Evolutionary conservation across 208 protist species (phyloP), one percentile per base, ranked within the genome.

Genomic region (Trypanosoma caninum): DNA sequence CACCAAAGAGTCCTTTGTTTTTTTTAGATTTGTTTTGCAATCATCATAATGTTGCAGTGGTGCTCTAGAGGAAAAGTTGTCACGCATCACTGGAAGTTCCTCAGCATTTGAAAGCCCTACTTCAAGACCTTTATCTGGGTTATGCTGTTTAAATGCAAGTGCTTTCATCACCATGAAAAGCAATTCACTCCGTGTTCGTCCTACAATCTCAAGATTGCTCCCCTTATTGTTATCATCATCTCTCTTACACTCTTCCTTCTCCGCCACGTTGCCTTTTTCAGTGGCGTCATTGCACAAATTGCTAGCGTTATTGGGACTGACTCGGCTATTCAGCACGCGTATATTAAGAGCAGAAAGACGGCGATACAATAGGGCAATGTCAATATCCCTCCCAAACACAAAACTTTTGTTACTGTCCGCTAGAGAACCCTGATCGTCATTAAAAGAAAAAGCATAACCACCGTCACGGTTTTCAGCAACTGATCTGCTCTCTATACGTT

Each of bases 371-470:
- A 28, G 2, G 7, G 45, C 34, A 10, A 23, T 62, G 11, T 51
- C 44, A 16, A 62, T 53, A 3, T 62, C 56, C n/a, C 20, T 30
- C 30, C 31, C 20, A 42, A 53, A 50, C 1, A 62, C 22, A 53
- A 62, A 62, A 13, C n/a, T 13, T 3, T 38, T 18, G 10, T 28
- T 45, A 42, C 13, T 41, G 2, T n/a, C 18, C 16, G 28, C 2
- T 41, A 10, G 14, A 42, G 14, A 28, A 28, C 10, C 1, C 9
- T 35, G 8, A 11, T 25, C 14, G 10, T 13, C 40, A 16, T n/a
- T n/a, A n/a, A n/a, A n/a, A n/a, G n/a, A n/a, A n/a, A n/a, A n/a
- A n/a, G n/a, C n/a, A n/a, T n/a, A n/a, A n/a, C n/a, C n/a, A n/a
- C n/a, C n/a, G n/a, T n/a, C n/a, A n/a, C n/a, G n/a, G n/a, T n/a